Evolutionary conservation across 495 filamentous ascomycete species (phyloP), one percentile per base, ranked within the genome.

Genomic region (Evansstolkia leycettana): DNA sequence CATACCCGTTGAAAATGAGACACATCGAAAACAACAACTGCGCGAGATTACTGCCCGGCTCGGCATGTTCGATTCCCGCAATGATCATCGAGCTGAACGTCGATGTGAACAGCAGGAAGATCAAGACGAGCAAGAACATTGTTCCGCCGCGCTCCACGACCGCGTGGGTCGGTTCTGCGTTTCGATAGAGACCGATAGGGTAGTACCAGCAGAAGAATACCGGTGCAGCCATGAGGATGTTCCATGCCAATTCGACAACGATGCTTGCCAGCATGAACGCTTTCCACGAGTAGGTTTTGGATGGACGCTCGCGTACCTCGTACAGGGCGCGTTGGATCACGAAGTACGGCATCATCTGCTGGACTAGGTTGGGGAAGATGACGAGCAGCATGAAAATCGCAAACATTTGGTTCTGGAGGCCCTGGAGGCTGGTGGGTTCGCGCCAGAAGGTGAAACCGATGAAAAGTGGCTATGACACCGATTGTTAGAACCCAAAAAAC

Each of bases 391-490:
- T 76, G 64, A 94, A 93, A 47, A 93, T 77, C 47, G 74, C 65
- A 50, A 92, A 90, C 65, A 90, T 80, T 48, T 87, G 80, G 51
- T 92, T 90, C 48, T 88, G 83, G 12, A 93, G 70, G 26, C 84
- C 86, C 54, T 90, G 82, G 2, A 78, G 56, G 12, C 69, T 72
- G 50, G 76, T 81, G 17, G 70, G 60, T 5, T 82, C 71, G 13
- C 75, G 67, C 71, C 72, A 86, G 61, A 95, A 93, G 15, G 83
- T 83, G 57, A 95, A 88, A 9, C 85, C 85, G 51, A 88, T 86
- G 61, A 92, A 92, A 3, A 93, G 60, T 1, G 70, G 72, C 41
- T 78, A 78, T 78, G 27, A 11, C 23, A 67, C 18, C 14, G 18
- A 37, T 19, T 40, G 19, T 7, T 34, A 18, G 23, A 39, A 24